Evolutionary conservation across 139 green algal species (phyloP).

Genomic region (Yamagishiella unicocca): DNA sequence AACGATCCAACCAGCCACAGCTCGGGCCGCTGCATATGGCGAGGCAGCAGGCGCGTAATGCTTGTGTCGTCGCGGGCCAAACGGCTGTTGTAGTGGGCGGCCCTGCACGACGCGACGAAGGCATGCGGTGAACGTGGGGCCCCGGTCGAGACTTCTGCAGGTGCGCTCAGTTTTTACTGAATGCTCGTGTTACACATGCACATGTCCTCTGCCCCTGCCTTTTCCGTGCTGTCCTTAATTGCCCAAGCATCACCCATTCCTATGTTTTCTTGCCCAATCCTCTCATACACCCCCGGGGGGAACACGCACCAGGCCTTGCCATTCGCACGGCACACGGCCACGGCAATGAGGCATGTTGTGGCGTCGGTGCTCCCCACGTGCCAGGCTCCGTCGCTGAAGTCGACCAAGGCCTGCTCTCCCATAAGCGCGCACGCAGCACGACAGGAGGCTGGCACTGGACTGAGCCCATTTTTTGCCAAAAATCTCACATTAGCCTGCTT

Average conservation of each 20-base stretch:
- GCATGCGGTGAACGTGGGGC: too few relatives aligned
- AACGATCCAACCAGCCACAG: constrained; percentile 31
- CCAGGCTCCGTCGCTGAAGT: neutral
- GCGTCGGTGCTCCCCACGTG: constrained; percentile 23
- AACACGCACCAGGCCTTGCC: constrained; percentile 26
- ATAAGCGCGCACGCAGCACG: constrained; percentile 16
- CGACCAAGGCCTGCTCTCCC: constrained; percentile 35
- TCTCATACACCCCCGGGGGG: too few relatives aligned
- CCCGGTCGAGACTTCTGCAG: too few relatives aligned
- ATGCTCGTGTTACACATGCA: too few relatives aligned
- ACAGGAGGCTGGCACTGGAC: neutral
- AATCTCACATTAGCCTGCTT: neutral
- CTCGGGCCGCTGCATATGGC: neutral
- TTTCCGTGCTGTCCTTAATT: too few relatives aligned
- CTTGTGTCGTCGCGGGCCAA: neutral
- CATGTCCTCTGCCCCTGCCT: too few relatives aligned
- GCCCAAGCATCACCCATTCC: too few relatives aligned
- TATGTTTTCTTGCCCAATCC: too few relatives aligned
- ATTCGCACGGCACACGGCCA: neutral
- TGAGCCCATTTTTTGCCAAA: neutral
- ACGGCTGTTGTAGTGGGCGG: constrained; percentile 24
- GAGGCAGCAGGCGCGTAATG: neutral
- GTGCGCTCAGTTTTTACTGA: too few relatives aligned
- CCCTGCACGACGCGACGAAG: neutral
- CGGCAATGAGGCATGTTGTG: constrained; percentile 37